A percentile compares a stretch with the other conserved stretches of the same genome.
These are phyloP conservation scores for Phylloporus rhodoxanthus DNA, from an alignment of 768 basidiomycete species.

Conservation along the genomic window DNA sequence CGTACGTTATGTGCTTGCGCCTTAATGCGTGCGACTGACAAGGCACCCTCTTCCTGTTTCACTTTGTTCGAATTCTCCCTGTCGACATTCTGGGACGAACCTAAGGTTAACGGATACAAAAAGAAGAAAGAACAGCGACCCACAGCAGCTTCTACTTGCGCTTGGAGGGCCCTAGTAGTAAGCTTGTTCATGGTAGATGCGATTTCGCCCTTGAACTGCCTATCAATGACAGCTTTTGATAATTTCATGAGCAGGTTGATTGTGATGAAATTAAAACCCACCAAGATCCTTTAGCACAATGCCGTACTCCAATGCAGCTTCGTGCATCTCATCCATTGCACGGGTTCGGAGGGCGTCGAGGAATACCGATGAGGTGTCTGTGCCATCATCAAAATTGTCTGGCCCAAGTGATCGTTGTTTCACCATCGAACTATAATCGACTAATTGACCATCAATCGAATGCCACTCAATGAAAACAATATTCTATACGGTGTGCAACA, in stretches of 20 bases:
- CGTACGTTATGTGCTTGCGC: conserved; percentile 53
- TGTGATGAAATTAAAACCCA: conserved; percentile 23
- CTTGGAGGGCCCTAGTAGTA: conserved; percentile 77
- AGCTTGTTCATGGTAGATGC: conserved; percentile 81
- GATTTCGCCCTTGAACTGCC: conserved; percentile 87
- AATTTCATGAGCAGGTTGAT: conserved; percentile 2
- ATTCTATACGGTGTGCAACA: conserved; percentile 63
- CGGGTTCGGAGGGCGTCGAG: conserved; percentile 75
- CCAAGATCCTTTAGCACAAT: conserved; percentile 78
- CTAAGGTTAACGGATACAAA: not conserved
- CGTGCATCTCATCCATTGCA: conserved; percentile 83
- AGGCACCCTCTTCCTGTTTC: conserved; percentile 76
- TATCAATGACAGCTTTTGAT: conserved; percentile 68
- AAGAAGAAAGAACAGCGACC: conserved; percentile 17
- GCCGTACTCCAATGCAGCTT: conserved; percentile 78
- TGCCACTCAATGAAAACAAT: not conserved
- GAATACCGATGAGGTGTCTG: conserved; percentile 68
- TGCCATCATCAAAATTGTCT: conserved; percentile 65
- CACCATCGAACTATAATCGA: conserved; percentile 58
- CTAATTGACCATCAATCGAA: conserved; percentile 18
- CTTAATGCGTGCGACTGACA: conserved; percentile 72
- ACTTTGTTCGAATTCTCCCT: conserved; percentile 84
- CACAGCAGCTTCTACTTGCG: conserved; percentile 83
- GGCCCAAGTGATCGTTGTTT: conserved; percentile 78
- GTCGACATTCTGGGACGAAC: conserved; percentile 59